Conservation (phyloP, 2,329 filamentous ascomycete species). For the Aspergillus latus region DNA sequence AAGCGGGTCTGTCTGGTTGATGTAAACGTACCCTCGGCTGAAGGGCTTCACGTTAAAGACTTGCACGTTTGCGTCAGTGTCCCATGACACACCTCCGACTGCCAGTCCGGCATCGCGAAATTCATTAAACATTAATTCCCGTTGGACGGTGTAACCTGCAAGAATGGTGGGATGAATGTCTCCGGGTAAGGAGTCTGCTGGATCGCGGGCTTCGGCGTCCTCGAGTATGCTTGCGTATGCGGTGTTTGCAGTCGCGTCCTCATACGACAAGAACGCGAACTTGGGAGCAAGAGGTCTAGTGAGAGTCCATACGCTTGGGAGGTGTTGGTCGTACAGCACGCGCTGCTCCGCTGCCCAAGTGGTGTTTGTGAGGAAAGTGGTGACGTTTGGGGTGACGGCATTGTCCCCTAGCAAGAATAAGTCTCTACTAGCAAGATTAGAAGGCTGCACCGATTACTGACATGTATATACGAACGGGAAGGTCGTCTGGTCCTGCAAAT, state of each 20-base stretch:
- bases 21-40: neutral
- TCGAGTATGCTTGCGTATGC: neutral
- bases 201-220: neutral
- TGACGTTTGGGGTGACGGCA: conserved; percentile 1
- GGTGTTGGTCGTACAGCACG: neutral
- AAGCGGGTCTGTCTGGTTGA: too few relatives aligned
- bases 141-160: neutral
- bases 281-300: neutral
- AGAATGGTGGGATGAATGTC: neutral
- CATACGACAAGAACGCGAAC: conserved; percentile 4
- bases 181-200: neutral
- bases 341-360: neutral
- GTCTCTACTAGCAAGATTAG: neutral
- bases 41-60: conserved; percentile 3
- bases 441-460: conserved; percentile 1
- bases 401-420: conserved; percentile 1
- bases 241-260: neutral
- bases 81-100: neutral
- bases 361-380: conserved; percentile 2
- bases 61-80: neutral
- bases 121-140: neutral
- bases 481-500: conserved; percentile 9
- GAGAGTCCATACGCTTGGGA: conserved; percentile 4
- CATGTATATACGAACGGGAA: conserved; percentile 3
- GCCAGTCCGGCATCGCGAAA: neutral